A percentile compares a stretch with the other conserved stretches of the same genome.
These are phyloP conservation scores for Bisporella sp. DNA, from an alignment of 2,329 filamentous ascomycete genomes.

Conservation along the genomic window DNA sequence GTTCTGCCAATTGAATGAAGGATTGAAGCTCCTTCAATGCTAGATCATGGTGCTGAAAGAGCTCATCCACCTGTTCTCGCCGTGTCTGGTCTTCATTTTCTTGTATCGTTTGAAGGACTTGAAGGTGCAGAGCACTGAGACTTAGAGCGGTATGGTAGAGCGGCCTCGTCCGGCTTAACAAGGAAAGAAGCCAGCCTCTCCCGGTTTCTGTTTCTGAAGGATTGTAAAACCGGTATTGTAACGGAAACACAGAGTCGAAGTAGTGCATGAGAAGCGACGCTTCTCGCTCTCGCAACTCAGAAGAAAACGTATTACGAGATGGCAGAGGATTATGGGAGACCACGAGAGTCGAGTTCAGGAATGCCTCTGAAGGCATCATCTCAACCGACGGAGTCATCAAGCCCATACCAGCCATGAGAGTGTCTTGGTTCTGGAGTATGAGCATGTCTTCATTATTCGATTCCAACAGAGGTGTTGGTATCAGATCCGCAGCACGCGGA, in stretches of 20 bases:
- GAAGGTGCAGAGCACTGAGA: slow-evolving; percentile 49
- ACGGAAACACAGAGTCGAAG: slow-evolving; percentile 54
- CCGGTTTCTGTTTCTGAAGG: slow-evolving; percentile 48
- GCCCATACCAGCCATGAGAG: too few species aligned
- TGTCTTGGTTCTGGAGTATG: too few species aligned
- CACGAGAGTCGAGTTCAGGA: too few species aligned
- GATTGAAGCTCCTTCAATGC: neutral
- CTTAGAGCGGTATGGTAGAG: slow-evolving; percentile 49
- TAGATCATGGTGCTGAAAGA: neutral
- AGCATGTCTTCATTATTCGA: too few species aligned
- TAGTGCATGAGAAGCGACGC: slow-evolving; percentile 45
- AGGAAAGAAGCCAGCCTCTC: slow-evolving; percentile 52
- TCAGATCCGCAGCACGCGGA: too few species aligned
- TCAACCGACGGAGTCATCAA: too few species aligned
- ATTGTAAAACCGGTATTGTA: slow-evolving; percentile 55
- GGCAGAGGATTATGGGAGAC: too few species aligned
- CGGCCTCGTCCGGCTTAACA: slow-evolving; percentile 48
- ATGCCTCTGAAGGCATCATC: too few species aligned
- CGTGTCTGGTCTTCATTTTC: neutral
- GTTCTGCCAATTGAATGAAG: neutral
- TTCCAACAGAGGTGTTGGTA: too few species aligned
- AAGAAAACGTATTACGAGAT: too few species aligned
- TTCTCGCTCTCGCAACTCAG: slow-evolving; percentile 2
- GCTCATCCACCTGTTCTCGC: neutral
- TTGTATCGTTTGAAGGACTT: slow-evolving; percentile 32